phyloP scores from a whole-genome alignment of 177 flowering plant genomes.

The Vitis hybrid region DNA sequence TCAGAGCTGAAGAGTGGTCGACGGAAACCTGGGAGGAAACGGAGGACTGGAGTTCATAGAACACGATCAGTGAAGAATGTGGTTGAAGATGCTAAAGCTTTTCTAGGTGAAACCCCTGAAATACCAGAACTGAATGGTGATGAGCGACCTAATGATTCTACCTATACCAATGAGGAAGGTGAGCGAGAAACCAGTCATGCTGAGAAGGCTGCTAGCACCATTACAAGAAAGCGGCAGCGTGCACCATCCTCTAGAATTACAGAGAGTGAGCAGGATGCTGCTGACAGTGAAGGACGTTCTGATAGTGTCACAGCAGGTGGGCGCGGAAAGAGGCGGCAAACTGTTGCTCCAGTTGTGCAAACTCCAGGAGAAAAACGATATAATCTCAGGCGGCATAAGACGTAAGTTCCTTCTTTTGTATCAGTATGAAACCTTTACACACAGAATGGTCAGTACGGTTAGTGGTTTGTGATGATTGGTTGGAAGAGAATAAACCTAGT shows the following conservation, averaged over 20 bases:
- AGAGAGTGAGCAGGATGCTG: conserved; percentile 52
- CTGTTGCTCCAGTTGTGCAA: conserved; percentile 36
- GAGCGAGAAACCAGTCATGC: conserved; percentile 32
- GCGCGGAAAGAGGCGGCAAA: conserved; percentile 68
- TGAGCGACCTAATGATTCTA: conserved; percentile 29
- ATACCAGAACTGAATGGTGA: conserved; percentile 21
- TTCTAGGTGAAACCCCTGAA: conserved; percentile 40
- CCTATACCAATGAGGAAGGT: conserved; percentile 33
- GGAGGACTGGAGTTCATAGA: conserved; percentile 35
- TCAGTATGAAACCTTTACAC: background rate
- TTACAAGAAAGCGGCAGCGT: conserved; percentile 46
- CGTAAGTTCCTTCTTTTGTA: conserved; percentile 39
- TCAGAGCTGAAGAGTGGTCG: conserved; percentile 33
- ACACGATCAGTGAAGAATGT: conserved; percentile 65
- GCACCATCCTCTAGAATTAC: conserved; percentile 36
- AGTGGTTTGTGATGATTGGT: background rate
- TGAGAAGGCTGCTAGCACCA: conserved; percentile 21
- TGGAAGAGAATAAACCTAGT: background rate
- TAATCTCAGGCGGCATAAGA: conserved; percentile 68
- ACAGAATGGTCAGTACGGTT: conserved; percentile 6
- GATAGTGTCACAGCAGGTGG: conserved; percentile 60
- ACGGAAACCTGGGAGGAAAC: conserved; percentile 24
- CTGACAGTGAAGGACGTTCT: conserved; percentile 56
- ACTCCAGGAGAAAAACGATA: conserved; percentile 64
- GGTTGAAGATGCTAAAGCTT: conserved; percentile 55